Percentiles rank a stretch among this genome's conserved stretches.
These are phyloP conservation scores for Draba incana DNA, from an alignment of 345 rosid species.

Conservation along the genomic window DNA sequence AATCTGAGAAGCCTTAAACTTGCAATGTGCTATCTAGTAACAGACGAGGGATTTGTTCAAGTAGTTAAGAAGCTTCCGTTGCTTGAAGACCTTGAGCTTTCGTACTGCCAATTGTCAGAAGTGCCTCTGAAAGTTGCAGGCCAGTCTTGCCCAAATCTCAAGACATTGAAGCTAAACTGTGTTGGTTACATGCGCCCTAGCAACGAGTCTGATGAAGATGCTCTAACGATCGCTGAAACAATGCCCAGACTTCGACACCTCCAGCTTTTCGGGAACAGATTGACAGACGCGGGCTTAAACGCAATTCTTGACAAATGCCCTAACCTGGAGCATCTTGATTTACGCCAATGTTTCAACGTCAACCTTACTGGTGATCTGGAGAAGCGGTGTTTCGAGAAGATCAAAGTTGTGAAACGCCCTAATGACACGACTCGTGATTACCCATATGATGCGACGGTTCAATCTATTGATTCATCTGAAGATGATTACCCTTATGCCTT, in stretches of 20 bases:
- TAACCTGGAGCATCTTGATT: slow-evolving; percentile 66
- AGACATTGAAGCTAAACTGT: slow-evolving; percentile 37
- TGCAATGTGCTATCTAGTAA: slow-evolving; percentile 36
- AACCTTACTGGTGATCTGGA: slow-evolving; percentile 47
- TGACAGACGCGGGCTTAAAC: slow-evolving; percentile 61
- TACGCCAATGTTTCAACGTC: slow-evolving; percentile 66
- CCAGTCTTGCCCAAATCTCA: slow-evolving; percentile 33
- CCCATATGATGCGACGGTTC: slow-evolving; percentile 39
- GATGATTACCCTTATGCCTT: slow-evolving; percentile 46
- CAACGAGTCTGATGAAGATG: slow-evolving; percentile 51
- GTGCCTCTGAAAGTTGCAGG: slow-evolving; percentile 30
- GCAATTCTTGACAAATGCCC: slow-evolving; percentile 68
- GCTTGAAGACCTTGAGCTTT: slow-evolving; percentile 66
- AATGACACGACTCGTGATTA: slow-evolving; percentile 52
- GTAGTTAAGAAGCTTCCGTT: slow-evolving; percentile 51
- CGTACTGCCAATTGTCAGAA: slow-evolving; percentile 31
- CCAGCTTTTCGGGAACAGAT: slow-evolving; percentile 56
- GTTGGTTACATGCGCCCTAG: slow-evolving; percentile 27
- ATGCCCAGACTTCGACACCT: slow-evolving; percentile 60
- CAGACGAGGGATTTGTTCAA: slow-evolving; percentile 49
- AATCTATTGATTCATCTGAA: slow-evolving; percentile 29
- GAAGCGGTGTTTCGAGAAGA: slow-evolving; percentile 49
- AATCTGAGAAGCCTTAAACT: slow-evolving; percentile 54
- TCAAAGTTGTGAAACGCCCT: slow-evolving; percentile 56
- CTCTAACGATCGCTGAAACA: slow-evolving; percentile 61